Conservation (phyloP, 2,329 filamentous ascomycete genomes). For the Aschersonia sp. region DNA sequence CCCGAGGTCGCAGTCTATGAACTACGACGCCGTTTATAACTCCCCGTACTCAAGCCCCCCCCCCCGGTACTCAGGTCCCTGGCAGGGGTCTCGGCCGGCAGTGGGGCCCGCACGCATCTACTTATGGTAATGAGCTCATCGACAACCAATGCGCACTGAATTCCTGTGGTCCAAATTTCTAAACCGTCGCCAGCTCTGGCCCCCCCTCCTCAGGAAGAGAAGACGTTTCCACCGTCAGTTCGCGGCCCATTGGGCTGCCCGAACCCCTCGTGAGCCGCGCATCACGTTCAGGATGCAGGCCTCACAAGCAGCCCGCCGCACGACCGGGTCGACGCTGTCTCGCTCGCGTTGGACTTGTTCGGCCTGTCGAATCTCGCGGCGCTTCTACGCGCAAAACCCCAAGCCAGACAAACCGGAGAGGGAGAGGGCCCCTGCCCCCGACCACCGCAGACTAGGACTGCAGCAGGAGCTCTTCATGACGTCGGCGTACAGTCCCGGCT, state of each 20-base stretch:
- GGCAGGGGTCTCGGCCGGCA: too few relatives aligned
- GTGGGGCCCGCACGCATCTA: conserved; percentile 1
- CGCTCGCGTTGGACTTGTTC: conserved; percentile 17
- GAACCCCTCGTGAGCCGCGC: too few relatives aligned
- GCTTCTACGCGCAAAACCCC: neutral
- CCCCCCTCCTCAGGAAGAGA: neutral
- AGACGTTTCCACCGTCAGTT: neutral
- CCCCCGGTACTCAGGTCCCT: too few relatives aligned
- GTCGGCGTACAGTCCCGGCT: conserved; percentile 69
- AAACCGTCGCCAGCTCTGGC: too few relatives aligned
- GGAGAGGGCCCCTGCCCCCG: conserved; percentile 16
- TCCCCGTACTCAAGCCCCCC: too few relatives aligned
- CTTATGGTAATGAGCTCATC: conserved; percentile 2
- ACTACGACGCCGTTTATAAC: too few relatives aligned
- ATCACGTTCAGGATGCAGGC: too few relatives aligned
- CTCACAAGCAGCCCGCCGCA: neutral
- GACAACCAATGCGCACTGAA: neutral
- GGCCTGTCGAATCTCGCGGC: conserved; percentile 11
- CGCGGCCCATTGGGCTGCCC: neutral
- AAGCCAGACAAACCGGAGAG: too few relatives aligned
- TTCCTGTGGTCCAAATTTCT: neutral
- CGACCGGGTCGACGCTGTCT: neutral
- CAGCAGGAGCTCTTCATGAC: conserved; percentile 67
- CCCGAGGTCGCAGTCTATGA: too few relatives aligned
- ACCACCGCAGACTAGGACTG: conserved; percentile 45